These are phyloP conservation scores for Schwanniomyces yamadae DNA, from an alignment of 805 yeast species.

Conservation along the genomic window DNA sequence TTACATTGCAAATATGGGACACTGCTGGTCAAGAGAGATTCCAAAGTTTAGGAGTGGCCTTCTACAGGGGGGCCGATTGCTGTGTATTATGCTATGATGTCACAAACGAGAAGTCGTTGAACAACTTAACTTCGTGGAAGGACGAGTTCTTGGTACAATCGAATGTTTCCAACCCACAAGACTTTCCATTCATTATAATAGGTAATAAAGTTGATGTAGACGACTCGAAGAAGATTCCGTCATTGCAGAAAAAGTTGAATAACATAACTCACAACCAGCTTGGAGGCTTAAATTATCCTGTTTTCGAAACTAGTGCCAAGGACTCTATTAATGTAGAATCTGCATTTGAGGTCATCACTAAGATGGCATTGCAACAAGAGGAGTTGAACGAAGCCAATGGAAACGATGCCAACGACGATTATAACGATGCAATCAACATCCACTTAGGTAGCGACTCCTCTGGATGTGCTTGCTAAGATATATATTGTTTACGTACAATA, in stretches of 20 bases:
- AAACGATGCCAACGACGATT: constrained; percentile 66
- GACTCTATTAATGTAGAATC: constrained; percentile 93
- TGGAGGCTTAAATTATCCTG: constrained; percentile 71
- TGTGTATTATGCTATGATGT: constrained; percentile 96
- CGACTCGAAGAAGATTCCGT: constrained; percentile 77
- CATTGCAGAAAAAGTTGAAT: constrained; percentile 51
- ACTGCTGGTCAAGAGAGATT: constrained; percentile 99
- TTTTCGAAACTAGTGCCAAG: constrained; percentile 97
- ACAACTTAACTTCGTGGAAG: constrained; percentile 85
- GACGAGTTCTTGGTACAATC: constrained; percentile 95
- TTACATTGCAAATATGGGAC: constrained; percentile 91
- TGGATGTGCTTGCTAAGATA: constrained; percentile 70
- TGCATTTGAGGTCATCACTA: constrained; percentile 93
- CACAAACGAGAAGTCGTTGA: constrained; percentile 90
- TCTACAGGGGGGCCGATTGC: constrained; percentile 97
- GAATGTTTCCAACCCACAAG: constrained; percentile 88
- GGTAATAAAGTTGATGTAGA: constrained; percentile 96
- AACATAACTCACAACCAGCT: constrained; percentile 44
- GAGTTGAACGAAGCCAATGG: constrained; percentile 80
- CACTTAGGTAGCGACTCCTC: constrained; percentile 80
- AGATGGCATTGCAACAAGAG: constrained; percentile 94
- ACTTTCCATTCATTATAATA: constrained; percentile 91
- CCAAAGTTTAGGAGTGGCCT: constrained; percentile 95
- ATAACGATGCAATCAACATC: constrained; percentile 93
- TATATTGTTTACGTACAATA: background rate